phyloP scores from a whole-genome alignment of 495 filamentous ascomycete species.

The Usnea hakonensis region DNA sequence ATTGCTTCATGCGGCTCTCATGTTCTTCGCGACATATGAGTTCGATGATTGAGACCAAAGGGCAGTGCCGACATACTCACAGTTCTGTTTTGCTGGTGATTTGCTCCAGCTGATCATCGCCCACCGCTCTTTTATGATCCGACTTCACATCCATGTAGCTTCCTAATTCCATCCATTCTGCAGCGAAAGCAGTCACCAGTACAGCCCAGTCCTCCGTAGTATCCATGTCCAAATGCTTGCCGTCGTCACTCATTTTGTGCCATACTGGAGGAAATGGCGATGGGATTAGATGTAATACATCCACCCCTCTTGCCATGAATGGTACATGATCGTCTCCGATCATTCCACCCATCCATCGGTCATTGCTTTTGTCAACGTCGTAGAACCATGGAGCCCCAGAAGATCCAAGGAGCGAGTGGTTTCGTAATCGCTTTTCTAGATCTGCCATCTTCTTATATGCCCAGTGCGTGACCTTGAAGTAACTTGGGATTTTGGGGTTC shows the following conservation, averaged over 20 bases:
- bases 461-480: conserved; percentile 87
- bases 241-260: conserved; percentile 82
- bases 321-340: conserved; percentile 86
- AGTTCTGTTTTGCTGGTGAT: conserved; percentile 24
- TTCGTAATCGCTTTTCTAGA: conserved; percentile 63
- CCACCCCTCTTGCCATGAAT: conserved; percentile 76
- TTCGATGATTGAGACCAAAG: not conserved
- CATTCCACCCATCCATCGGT: conserved; percentile 40
- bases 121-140: conserved; percentile 5
- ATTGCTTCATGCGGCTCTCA: not conserved
- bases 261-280: conserved; percentile 75
- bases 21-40: conserved; percentile 7
- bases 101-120: not conserved
- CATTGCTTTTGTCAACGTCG: conserved; percentile 46
- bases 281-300: conserved; percentile 82
- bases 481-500: conserved; percentile 65
- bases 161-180: conserved; percentile 91
- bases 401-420: conserved; percentile 45
- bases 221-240: conserved; percentile 70
- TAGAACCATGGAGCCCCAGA: conserved; percentile 39
- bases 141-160: conserved; percentile 46
- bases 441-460: conserved; percentile 66
- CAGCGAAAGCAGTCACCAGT: conserved; percentile 74
- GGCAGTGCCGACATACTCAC: conserved; percentile 13
- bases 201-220: conserved; percentile 84